A percentile compares a stretch with the other conserved stretches of the same genome.
Evolutionary conservation across 805 yeast species (phyloP).

Genomic region (Saturnispora gosingensis): DNA sequence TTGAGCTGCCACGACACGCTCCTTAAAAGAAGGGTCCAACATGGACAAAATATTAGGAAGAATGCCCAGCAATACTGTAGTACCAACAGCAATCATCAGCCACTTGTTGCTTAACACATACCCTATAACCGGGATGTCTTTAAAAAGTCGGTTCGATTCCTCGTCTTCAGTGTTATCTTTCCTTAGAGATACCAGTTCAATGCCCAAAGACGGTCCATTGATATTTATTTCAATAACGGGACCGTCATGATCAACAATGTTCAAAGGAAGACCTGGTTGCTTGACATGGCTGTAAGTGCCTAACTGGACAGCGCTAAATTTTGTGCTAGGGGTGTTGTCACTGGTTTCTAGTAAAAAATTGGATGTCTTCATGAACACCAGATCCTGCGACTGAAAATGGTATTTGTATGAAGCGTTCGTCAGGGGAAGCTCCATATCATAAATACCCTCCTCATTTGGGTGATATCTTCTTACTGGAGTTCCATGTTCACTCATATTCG

Average conservation of each 20-base stretch:
- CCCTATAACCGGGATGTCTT: background rate
- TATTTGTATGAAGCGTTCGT: background rate
- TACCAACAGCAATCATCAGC: background rate
- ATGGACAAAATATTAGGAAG: conserved; percentile 2
- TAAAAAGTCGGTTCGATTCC: no score
- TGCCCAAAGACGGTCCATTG: background rate
- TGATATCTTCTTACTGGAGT: background rate
- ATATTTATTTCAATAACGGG: background rate
- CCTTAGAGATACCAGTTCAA: background rate
- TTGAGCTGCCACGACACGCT: conserved; percentile 3
- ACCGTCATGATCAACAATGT: background rate
- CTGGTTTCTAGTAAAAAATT: background rate
- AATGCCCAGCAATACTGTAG: background rate
- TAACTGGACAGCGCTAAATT: background rate
- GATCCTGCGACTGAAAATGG: conserved; percentile 5
- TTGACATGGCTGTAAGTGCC: background rate
- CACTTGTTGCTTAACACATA: background rate
- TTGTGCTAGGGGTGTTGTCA: background rate
- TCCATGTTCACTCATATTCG: background rate
- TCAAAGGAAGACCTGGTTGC: background rate
- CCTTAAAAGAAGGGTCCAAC: conserved; percentile 4
- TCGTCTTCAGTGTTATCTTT: background rate
- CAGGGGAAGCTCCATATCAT: background rate
- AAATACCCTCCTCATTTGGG: background rate
- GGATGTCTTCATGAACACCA: conserved; percentile 3